Evolutionary conservation across 2,329 filamentous ascomycete genomes (phyloP), one percentile per base, ranked within the genome.

Genomic region (Monosporascus sp.): DNA sequence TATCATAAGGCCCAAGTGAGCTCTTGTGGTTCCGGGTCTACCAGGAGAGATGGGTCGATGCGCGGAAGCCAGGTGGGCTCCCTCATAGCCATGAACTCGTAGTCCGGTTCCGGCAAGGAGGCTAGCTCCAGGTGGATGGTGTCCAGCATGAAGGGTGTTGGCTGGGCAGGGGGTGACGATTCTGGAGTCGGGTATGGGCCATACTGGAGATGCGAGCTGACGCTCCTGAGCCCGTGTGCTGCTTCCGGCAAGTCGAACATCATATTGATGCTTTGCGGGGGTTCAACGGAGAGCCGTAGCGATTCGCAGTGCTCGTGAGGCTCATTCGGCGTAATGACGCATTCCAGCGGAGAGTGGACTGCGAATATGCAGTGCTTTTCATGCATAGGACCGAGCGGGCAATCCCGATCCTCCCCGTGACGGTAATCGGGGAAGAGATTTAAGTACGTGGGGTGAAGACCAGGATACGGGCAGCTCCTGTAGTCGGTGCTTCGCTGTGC

Each of bases 321-420:
- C 43, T 46, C 43, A 15, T 47, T 40, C 26, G 18, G 20, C 14
- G 48, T 24, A 24, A 52, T 44, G 5, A 67, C 55, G 45, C 61
- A 64, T n/a, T 55, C 31, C 1, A 45, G 37, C 8, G 58, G 59
- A 17, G 55, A 35, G 43, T 46, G 43, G 9, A 54, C 53, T 3
- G 61, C 57, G 31, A 60, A 65, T 28, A 66, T 53, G 46, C 65
- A 65, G 44, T 66, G 63, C 7, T 55, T 53, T 2, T 20, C 7
- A 44, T 65, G 63, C 3, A 18, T 22, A 1, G 56, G 55, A 7
- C 62, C 60, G 22, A 60, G 51, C 17, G 54, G 47, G 31, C 63
- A 65, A 8, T 64, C 54, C 6, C 51, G 35, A 35, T 64, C 56
- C n/a, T 48, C 54, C 6, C 49, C 28, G 17, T 67, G 65, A 7